Percentiles rank a stretch among this genome's conserved stretches.
Evolutionary conservation across 73 alveolate genomes (phyloP).

Genomic region (Blepharisma japonicum): DNA sequence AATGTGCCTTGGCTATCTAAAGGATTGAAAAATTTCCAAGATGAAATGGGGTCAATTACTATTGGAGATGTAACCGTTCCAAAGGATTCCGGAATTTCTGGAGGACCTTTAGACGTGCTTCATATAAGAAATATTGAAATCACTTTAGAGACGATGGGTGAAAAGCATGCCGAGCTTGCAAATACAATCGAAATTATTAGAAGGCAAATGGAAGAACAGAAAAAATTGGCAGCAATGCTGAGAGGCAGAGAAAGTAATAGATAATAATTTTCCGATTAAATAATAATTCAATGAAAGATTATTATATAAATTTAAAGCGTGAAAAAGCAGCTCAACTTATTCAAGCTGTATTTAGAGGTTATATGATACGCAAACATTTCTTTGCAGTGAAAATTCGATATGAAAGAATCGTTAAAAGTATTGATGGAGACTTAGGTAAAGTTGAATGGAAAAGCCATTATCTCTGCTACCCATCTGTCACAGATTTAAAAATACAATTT

Average conservation of each 20-base stretch:
- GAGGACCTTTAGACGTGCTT: too few species aligned
- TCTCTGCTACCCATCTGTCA: neutral
- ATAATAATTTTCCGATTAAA: too few species aligned
- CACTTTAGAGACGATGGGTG: too few species aligned
- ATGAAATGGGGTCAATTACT: neutral
- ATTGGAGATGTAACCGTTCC: neutral
- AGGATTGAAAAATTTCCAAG: slow-evolving; percentile 4
- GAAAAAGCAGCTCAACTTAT: slow-evolving; percentile 23
- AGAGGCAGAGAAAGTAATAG: too few species aligned
- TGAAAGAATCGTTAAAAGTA: slow-evolving; percentile 24
- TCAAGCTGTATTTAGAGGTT: slow-evolving; percentile 37
- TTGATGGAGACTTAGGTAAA: neutral
- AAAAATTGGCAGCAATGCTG: too few species aligned
- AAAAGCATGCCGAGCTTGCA: too few species aligned
- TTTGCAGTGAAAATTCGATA: neutral
- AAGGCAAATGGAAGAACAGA: too few species aligned
- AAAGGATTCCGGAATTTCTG: neutral
- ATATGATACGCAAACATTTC: slow-evolving; percentile 32
- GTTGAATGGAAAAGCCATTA: slow-evolving; percentile 8
- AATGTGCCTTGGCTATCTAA: neutral
- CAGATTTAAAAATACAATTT: neutral
- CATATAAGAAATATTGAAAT: too few species aligned
- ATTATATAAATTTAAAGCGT: neutral
- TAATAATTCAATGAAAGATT: too few species aligned
- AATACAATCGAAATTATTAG: too few species aligned